These are phyloP conservation scores for Alternaria panax DNA, from an alignment of 2,329 filamentous ascomycete species.

Conservation along the genomic window DNA sequence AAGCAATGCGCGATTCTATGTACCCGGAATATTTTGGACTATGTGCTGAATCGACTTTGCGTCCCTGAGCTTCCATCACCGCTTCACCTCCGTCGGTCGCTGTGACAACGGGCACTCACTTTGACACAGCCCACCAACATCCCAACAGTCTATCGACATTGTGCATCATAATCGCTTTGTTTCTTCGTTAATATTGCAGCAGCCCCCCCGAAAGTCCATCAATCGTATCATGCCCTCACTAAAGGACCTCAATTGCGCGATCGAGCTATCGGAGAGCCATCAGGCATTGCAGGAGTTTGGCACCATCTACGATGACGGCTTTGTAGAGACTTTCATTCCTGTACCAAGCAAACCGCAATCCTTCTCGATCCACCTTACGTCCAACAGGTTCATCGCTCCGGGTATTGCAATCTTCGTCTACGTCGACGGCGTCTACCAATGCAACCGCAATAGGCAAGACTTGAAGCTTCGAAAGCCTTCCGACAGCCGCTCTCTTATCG, in stretches of 20 bases:
- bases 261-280: conserved; percentile 58
- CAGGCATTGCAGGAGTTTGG: conserved; percentile 57
- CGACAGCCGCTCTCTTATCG: conserved; percentile 50
- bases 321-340: conserved; percentile 61
- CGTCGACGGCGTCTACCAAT: conserved; percentile 65
- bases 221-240: conserved; percentile 58
- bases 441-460: conserved; percentile 61
- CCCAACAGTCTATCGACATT: too few species aligned
- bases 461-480: conserved; percentile 45
- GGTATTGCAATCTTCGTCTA: conserved; percentile 64
- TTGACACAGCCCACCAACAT: background rate
- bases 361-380: conserved; percentile 60
- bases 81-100: background rate
- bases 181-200: background rate
- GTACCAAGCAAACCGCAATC: conserved; percentile 55
- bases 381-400: conserved; percentile 60
- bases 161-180: background rate
- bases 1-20: background rate
- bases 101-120: conserved; percentile 1
- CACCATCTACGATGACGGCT: conserved; percentile 59
- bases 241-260: conserved; percentile 60
- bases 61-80: background rate
- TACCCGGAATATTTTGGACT: too few species aligned
- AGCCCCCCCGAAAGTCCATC: background rate
- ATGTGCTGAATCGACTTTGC: background rate